These are phyloP conservation scores for Helichrysum umbraculigerum DNA, from an alignment of 129 eudicot genomes.

Conservation along the genomic window DNA sequence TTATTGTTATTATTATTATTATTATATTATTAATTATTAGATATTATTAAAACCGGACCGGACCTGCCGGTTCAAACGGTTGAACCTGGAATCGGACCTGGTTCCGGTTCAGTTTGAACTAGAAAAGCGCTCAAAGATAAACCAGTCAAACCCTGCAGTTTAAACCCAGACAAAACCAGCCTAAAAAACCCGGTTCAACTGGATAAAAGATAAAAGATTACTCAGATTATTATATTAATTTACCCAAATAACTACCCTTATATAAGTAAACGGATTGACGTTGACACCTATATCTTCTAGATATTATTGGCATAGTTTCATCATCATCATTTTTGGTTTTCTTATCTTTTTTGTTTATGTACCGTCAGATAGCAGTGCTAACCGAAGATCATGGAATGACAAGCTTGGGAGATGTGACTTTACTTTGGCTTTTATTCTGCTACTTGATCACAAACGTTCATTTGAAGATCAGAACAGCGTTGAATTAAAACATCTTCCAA, in stretches of 20 bases:
- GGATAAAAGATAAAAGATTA: too few species aligned
- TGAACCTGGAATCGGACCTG: too few species aligned
- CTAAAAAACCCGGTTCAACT: too few species aligned
- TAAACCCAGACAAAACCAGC: too few species aligned
- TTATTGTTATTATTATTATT: too few species aligned
- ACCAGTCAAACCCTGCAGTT: too few species aligned
- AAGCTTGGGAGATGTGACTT: slow-evolving; percentile 81
- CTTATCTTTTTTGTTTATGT: slow-evolving; percentile 3
- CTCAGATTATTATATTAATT: neutral
- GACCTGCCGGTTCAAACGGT: too few species aligned
- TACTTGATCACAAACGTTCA: slow-evolving; percentile 49
- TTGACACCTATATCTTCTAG: neutral
- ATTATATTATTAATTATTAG: too few species aligned
- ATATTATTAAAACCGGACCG: too few species aligned
- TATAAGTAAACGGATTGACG: slow-evolving; percentile 9
- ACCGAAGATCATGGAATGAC: slow-evolving; percentile 67
- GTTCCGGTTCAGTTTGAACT: too few species aligned
- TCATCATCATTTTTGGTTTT: neutral
- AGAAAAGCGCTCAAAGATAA: too few species aligned
- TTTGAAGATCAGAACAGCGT: slow-evolving; percentile 38
- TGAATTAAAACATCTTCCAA: slow-evolving; percentile 53
- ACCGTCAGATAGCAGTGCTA: slow-evolving; percentile 53
- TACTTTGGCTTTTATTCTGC: slow-evolving; percentile 64
- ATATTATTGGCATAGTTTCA: neutral
- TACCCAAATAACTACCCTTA: neutral